Evolutionary conservation across 2,329 filamentous ascomycete species (phyloP), one percentile per base, ranked within the genome.

Genomic region (Monascus ruber): DNA sequence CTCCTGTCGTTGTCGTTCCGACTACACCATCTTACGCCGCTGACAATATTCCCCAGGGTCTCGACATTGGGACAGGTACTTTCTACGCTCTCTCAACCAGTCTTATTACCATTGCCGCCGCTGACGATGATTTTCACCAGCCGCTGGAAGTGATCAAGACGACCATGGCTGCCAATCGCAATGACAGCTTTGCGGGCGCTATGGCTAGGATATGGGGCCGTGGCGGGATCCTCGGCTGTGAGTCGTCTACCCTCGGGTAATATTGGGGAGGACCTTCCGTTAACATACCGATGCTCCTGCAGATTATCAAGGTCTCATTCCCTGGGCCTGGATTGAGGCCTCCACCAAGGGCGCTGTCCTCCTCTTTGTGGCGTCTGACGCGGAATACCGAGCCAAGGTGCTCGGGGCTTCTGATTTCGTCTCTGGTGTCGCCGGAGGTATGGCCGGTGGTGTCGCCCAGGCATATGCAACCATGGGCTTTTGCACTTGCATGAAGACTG

Each of bases 401-500:
- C 77, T 81, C 47, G 91, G 91, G 52, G 89, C 87, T 47, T 78
- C 75, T 56, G 83, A 93, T 65, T 96, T 98, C 65, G 73, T 83
- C 37, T 79, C 81, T 52, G 91, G 91, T 61, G 96, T 98, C 69
- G 62, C 74, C 27, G 91, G 91, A 58, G 91, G 91, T 66, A 86
- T 98, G 73, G 76, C 80, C 24, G 91, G 91, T 62, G 91, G 91
- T 75, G 80, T 98, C 43, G 91, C 89, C 35, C 91, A 98, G 72
- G 91, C 91, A 44, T 98, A 98, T 65, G 91, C 91, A 50, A 98
- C 91, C 64, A 98, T 98, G 89, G 91, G 91, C 53, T 98, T 98
- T 80, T 98, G 91, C 71, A 98, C 91, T 46, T 98, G 91, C 78
- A 98, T 98, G 91, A 98, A 98, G 81, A 98, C 91, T 48, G 91